Percentiles rank a stretch among this genome's conserved stretches.
phyloP scores from a whole-genome alignment of 306 rosid species.

The Argentina anserina region DNA sequence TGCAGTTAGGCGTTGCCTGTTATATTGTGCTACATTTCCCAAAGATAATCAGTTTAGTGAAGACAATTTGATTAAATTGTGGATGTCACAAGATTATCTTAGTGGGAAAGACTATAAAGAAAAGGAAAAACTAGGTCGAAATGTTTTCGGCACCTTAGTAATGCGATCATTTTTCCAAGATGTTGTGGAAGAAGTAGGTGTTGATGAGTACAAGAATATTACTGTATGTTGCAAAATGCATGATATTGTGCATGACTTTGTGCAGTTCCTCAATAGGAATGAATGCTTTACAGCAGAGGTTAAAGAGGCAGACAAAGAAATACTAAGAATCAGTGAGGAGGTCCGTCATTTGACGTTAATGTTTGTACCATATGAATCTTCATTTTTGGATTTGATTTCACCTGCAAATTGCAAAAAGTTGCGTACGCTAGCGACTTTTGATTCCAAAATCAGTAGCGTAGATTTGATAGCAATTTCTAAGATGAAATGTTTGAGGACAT shows the following conservation, averaged over 20 bases:
- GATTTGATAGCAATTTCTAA: not conserved
- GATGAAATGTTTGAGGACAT: not conserved
- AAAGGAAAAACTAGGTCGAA: no score
- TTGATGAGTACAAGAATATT: rapidly evolving
- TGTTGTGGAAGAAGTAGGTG: no score
- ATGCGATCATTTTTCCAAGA: not conserved
- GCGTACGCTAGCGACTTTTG: not conserved
- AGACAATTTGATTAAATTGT: no score
- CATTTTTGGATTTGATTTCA: not conserved
- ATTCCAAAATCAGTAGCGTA: not conserved
- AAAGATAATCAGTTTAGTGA: no score
- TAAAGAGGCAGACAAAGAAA: not conserved
- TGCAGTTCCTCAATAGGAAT: not conserved
- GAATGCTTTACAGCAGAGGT: not conserved
- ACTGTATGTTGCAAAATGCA: not conserved
- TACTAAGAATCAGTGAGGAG: not conserved
- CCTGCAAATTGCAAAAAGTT: not conserved
- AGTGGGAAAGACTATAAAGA: no score
- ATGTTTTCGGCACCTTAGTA: no score
- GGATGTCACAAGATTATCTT: no score
- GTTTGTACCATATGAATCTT: not conserved
- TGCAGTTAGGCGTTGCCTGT: no score
- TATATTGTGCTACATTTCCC: no score
- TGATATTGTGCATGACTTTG: not conserved
- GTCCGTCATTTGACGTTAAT: not conserved